Evolutionary conservation across 2,329 filamentous ascomycete genomes (phyloP).

Genomic region (Fusarium luffae): DNA sequence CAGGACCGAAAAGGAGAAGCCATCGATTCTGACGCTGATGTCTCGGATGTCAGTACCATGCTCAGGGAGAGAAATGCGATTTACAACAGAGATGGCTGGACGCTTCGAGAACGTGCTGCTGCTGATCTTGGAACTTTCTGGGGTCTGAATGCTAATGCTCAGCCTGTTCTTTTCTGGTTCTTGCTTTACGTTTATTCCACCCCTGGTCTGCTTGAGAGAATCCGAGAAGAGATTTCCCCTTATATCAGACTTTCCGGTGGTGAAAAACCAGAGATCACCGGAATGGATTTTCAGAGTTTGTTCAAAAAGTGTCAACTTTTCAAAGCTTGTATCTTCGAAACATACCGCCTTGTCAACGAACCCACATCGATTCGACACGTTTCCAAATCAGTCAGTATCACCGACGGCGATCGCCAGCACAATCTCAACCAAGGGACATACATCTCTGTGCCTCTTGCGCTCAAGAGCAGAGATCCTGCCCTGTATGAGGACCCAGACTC

Average conservation of each 20-base stretch:
- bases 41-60: slow-evolving; percentile 29
- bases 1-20: slow-evolving; percentile 19
- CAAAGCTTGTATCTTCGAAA: slow-evolving; percentile 41
- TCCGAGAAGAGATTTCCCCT: slow-evolving; percentile 30
- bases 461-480: slow-evolving; percentile 25
- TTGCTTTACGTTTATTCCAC: slow-evolving; percentile 35
- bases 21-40: slow-evolving; percentile 24
- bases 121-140: slow-evolving; percentile 30
- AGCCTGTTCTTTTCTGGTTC: slow-evolving; percentile 40
- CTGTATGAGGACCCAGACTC: slow-evolving; percentile 32
- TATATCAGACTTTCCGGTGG: slow-evolving; percentile 10
- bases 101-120: slow-evolving; percentile 13
- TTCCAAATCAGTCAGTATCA: slow-evolving; percentile 18
- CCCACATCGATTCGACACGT: slow-evolving; percentile 36
- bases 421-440: slow-evolving; percentile 36
- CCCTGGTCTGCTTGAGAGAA: slow-evolving; percentile 1
- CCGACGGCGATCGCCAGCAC: slow-evolving; percentile 22
- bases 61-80: slow-evolving; percentile 31
- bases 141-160: slow-evolving; percentile 39
- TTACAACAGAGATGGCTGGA: slow-evolving; percentile 26
- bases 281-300: slow-evolving; percentile 19
- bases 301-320: slow-evolving; percentile 34
- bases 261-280: slow-evolving; percentile 9
- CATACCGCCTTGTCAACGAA: slow-evolving; percentile 35
- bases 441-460: slow-evolving; percentile 29